Conservation (phyloP, 1,284 basidiomycete genomes). For the Prillingera fragicola region DNA sequence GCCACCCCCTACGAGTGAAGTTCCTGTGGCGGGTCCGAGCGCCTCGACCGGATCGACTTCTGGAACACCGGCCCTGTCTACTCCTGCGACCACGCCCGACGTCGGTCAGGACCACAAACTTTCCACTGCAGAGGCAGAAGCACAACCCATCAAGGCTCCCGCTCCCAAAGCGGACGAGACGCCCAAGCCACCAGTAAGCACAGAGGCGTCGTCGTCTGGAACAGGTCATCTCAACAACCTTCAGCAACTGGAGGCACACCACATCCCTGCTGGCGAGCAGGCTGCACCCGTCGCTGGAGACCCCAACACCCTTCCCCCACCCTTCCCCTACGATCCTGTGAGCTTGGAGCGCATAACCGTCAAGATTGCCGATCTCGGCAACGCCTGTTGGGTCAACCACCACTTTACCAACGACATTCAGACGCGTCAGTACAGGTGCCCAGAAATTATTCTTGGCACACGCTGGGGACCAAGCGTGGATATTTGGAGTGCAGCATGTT, state of each 20-base stretch:
- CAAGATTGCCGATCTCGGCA: constrained; percentile 96
- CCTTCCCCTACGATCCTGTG: constrained; percentile 55
- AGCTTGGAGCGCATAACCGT: constrained; percentile 84
- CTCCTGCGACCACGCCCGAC: constrained; percentile 45
- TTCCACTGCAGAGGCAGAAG: constrained; percentile 31
- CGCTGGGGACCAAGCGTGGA: constrained; percentile 89
- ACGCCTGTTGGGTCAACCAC: constrained; percentile 58
- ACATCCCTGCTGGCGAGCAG: constrained; percentile 24
- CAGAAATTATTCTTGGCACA: constrained; percentile 92
- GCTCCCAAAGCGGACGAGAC: constrained; percentile 3
- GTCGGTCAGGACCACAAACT: constrained; percentile 47
- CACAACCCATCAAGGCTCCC: constrained; percentile 11
- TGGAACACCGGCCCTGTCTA: constrained; percentile 38
- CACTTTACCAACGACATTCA: constrained; percentile 56
- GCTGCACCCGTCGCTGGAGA: constrained; percentile 53
- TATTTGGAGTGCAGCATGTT: constrained; percentile 91
- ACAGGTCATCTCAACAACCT: constrained; percentile 34
- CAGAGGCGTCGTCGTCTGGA: constrained; percentile 1
- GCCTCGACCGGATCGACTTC: constrained; percentile 29
- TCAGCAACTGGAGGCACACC: constrained; percentile 33
- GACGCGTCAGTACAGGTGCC: constrained; percentile 93
- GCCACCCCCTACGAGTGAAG: constrained; percentile 24
- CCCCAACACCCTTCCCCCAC: constrained; percentile 53
- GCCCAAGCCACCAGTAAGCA: constrained; percentile 1
- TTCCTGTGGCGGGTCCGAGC: constrained; percentile 13